phyloP scores from a whole-genome alignment of 768 basidiomycete species.

The Mycena pura region DNA sequence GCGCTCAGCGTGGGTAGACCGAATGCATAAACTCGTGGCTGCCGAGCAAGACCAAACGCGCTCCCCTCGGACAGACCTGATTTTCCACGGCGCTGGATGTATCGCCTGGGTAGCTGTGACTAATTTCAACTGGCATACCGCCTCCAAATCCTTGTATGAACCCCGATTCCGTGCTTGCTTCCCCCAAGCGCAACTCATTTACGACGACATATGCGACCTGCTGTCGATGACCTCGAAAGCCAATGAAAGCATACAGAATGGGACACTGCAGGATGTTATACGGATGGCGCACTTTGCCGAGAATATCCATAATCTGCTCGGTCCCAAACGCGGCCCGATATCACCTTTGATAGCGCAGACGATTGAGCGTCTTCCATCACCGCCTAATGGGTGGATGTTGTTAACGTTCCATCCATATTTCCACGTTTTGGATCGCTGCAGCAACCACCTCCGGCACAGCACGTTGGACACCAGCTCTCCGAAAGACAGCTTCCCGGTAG shows the following conservation, averaged over 20 bases:
- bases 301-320: neutral
- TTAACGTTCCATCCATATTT: conserved; percentile 1
- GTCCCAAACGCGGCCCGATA: neutral
- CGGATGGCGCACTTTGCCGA: neutral
- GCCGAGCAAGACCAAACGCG: neutral
- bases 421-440: neutral
- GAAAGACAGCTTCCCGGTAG: neutral
- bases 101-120: neutral
- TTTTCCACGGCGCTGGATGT: conserved; percentile 6
- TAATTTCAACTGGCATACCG: neutral
- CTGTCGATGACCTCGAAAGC: neutral
- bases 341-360: neutral
- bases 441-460: conserved; percentile 7
- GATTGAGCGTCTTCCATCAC: neutral
- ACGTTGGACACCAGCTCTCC: neutral
- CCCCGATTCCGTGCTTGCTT: conserved; percentile 1
- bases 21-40: neutral
- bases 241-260: neutral
- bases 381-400: neutral
- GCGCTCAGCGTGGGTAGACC: neutral
- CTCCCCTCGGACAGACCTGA: neutral
- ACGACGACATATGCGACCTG: neutral
- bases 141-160: neutral
- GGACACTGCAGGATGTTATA: neutral
- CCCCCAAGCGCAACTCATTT: neutral